Evolutionary conservation across 345 rosid genomes (phyloP).

Genomic region (Dovyalis caffra): DNA sequence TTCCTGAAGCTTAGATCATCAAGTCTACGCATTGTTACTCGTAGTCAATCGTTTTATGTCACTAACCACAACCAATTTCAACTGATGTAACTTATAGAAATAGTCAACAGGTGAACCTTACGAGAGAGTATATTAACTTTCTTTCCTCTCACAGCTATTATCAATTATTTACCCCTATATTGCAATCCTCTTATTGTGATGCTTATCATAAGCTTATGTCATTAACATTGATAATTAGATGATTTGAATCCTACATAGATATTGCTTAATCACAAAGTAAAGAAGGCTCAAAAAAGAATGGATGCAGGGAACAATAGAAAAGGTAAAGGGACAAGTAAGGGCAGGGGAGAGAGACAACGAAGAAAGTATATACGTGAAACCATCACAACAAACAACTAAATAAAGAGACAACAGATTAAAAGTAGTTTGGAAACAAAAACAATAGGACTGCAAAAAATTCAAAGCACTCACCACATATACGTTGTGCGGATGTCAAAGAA

Average conservation of each 20-base stretch:
- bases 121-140: neutral
- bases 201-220: neutral
- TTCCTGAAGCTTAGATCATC: neutral
- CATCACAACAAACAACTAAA: neutral
- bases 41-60: neutral
- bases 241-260: neutral
- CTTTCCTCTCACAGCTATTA: neutral
- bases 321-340: neutral
- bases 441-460: neutral
- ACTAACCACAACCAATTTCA: neutral
- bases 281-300: neutral
- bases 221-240: neutral
- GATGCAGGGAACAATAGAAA: neutral
- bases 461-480: constrained; percentile 71
- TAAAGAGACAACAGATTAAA: neutral
- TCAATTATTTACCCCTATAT: neutral
- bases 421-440: neutral
- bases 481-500: constrained; percentile 97
- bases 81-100: neutral
- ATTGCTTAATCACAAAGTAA: constrained; percentile 1
- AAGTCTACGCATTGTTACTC: neutral
- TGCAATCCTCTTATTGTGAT: neutral
- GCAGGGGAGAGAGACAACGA: neutral
- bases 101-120: neutral
- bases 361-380: neutral